Percentiles rank a stretch among this genome's conserved stretches.
Conservation (phyloP, 805 yeast genomes). For the Tetrapisispora namnaoensis region DNA sequence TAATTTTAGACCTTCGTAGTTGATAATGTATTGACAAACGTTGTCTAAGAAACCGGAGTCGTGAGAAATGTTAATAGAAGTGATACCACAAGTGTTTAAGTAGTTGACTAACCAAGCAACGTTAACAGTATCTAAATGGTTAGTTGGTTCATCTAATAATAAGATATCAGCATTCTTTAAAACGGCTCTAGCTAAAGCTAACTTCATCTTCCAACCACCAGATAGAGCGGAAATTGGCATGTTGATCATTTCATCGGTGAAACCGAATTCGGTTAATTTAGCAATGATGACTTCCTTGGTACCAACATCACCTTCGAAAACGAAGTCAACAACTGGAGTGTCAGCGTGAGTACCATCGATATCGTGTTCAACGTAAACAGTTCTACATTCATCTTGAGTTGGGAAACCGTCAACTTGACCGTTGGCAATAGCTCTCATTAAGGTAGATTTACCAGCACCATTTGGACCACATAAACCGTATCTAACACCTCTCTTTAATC, state of each 20-base stretch:
- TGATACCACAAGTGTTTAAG: constrained; percentile 96
- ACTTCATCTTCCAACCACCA: constrained; percentile 99
- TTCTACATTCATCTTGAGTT: constrained; percentile 96
- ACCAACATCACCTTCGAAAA: constrained; percentile 64
- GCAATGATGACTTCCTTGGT: constrained; percentile 59
- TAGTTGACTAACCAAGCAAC: constrained; percentile 99
- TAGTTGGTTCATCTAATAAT: constrained; percentile 98
- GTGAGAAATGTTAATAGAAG: constrained; percentile 97
- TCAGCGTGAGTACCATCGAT: constrained; percentile 98
- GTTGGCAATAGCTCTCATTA: constrained; percentile 95
- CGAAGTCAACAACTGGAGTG: constrained; percentile 88
- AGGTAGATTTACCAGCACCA: constrained; percentile 99
- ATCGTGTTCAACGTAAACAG: constrained; percentile 99
- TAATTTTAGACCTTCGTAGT: constrained; percentile 99
- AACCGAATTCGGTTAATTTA: constrained; percentile 82
- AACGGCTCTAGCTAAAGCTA: constrained; percentile 98
- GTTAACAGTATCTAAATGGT: constrained; percentile 99
- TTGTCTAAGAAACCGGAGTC: constrained; percentile 99
- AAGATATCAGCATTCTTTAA: constrained; percentile 96
- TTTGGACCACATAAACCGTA: constrained; percentile 99
- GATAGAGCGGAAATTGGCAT: constrained; percentile 96
- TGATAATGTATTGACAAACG: constrained; percentile 95
- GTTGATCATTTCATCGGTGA: constrained; percentile 84
- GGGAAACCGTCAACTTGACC: constrained; percentile 99
- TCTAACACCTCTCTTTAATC: constrained; percentile 98